phyloP scores from a whole-genome alignment of 345 rosid genomes.

The Schrenkiella parvula region DNA sequence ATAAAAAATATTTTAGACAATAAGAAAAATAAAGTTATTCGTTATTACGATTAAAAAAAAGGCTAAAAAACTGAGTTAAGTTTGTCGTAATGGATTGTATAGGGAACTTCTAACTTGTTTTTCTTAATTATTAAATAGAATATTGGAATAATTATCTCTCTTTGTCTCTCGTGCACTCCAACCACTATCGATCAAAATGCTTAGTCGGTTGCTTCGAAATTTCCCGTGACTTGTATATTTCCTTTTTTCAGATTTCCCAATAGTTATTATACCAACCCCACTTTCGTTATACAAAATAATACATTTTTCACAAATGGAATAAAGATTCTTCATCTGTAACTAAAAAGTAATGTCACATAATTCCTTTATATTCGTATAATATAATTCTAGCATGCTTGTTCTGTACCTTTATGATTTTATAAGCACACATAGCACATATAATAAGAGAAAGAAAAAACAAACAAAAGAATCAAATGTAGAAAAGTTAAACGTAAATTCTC shows the following conservation, averaged over 20 bases:
- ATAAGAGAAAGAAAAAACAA: background rate
- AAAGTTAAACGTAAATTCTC: background rate
- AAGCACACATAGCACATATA: background rate
- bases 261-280: conserved; percentile 19
- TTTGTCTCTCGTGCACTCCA: conserved; percentile 35
- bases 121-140: background rate
- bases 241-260: background rate
- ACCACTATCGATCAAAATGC: conserved; percentile 23
- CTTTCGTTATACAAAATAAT: conserved; percentile 2
- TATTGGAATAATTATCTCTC: background rate
- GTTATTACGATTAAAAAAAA: background rate
- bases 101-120: background rate
- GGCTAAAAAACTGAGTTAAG: background rate
- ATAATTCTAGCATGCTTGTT: background rate
- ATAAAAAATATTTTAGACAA: too few relatives aligned
- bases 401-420: background rate
- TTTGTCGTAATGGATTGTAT: background rate
- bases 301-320: background rate
- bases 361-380: background rate
- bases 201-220: conserved; percentile 25
- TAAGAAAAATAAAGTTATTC: too few relatives aligned
- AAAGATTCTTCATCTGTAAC: background rate
- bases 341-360: background rate
- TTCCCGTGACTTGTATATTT: conserved; percentile 23
- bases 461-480: background rate